These are phyloP conservation scores for Hanseniaspora sp. DNA, from an alignment of 1,139 yeast genomes.

Conservation along the genomic window DNA sequence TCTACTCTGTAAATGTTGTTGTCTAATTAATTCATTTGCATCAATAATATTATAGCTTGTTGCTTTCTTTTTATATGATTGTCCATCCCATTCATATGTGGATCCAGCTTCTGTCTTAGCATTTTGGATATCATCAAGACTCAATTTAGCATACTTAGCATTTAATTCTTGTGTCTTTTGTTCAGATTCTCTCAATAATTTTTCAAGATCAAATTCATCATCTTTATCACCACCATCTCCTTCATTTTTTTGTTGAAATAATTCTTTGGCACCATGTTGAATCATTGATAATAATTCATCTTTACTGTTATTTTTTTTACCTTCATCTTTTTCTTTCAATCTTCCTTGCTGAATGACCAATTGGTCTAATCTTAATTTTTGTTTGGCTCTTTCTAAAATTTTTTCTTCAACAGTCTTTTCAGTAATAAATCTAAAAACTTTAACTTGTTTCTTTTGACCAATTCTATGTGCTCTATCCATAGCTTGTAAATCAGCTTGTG, in stretches of 20 bases:
- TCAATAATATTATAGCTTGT: constrained; percentile 41
- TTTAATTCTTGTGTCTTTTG: constrained; percentile 68
- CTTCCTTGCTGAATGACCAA: constrained; percentile 73
- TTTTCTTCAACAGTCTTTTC: constrained; percentile 76
- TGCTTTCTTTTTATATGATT: constrained; percentile 60
- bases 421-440: constrained; percentile 63
- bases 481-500: constrained; percentile 78
- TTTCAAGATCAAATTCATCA: constrained; percentile 57
- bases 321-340: constrained; percentile 34
- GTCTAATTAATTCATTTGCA: constrained; percentile 42
- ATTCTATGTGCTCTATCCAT: constrained; percentile 85
- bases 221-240: constrained; percentile 25
- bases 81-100: constrained; percentile 80
- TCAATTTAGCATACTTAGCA: constrained; percentile 70
- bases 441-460: constrained; percentile 74
- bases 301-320: constrained; percentile 43
- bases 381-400: constrained; percentile 69
- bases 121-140: constrained; percentile 84
- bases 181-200: constrained; percentile 64
- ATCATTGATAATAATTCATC: constrained; percentile 90
- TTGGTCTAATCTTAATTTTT: constrained; percentile 65
- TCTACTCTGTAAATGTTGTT: constrained; percentile 14
- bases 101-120: constrained; percentile 40
- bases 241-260: constrained; percentile 42
- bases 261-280: constrained; percentile 90